Base-by-base conservation (phyloP, 2,329 filamentous ascomycete genomes). In the Elsinoe ampelina region DNA sequence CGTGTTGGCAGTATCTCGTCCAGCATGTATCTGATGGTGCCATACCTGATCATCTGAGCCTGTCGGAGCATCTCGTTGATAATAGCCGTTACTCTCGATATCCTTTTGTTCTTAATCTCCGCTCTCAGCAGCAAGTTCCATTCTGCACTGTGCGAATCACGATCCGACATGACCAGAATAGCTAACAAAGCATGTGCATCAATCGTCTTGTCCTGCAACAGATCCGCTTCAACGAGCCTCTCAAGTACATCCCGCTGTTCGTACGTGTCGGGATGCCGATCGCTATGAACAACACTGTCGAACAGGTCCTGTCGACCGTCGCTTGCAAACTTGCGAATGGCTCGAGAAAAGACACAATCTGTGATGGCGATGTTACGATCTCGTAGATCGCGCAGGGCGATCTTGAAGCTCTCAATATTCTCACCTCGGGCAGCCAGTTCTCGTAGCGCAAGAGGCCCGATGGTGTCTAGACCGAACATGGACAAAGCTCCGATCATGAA, bases 381-480 rank as follows among this genome's bases (percentile, higher is more conserved):
- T 59, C 79, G 74, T 2, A 95, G 74, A 55, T 82, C 77, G 22
- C 76, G 68, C 22, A 95, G 77, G 32, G 82, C 80, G 0, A 73
- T 67, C 20, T 75, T 65, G n/a, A 93, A 73, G 5, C 76, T 78
- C 32, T 77, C 71, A 0, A 81, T 68, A 8, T 78, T 77, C 1
- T 73, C 68, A 54, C 86, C 81, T 64, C 87, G 79, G 10, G 86
- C 69, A 2, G 84, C 88, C 68, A 95, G 82, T 45, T 91, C 85
- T 61, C 90, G 86, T 17, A 95, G 68, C 3, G 89, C 86, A 15
- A 86, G 73, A 0, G 89, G 85, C 0, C 90, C 90, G 60, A 95
- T 85, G 35, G 77, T 74, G 48, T 81, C 76, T 4, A 95, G 74
- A 1, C 87, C 87, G 54, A 95, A 80, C 63, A 86, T 81, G 57